These are phyloP conservation scores for Penicillium antarcticum DNA, from an alignment of 495 filamentous ascomycete genomes.

Conservation along the genomic window DNA sequence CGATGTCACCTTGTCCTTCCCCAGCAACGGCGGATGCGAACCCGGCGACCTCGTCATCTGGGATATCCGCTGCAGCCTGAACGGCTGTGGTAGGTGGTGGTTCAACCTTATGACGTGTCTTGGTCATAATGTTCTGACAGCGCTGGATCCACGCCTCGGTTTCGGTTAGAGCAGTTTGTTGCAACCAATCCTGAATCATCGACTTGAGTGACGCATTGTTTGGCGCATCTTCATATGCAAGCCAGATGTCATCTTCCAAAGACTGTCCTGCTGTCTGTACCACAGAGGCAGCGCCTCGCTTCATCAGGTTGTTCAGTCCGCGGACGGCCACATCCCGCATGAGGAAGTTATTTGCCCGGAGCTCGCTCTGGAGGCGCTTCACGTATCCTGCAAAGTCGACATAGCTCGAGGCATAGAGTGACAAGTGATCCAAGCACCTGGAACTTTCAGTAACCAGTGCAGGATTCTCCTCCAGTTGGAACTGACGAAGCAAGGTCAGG, in stretches of 20 bases:
- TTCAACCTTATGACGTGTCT: conserved; percentile 64
- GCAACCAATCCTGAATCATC: conserved; percentile 86
- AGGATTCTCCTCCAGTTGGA: conserved; percentile 72
- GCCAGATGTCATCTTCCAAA: conserved; percentile 90
- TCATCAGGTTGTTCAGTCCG: conserved; percentile 92
- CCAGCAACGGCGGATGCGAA: conserved; percentile 72
- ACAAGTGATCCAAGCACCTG: conserved; percentile 84
- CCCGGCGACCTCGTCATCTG: conserved; percentile 94
- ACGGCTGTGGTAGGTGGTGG: conserved; percentile 40
- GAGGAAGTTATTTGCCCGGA: conserved; percentile 61
- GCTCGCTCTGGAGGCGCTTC: conserved; percentile 69
- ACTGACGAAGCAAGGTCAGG: conserved; percentile 78
- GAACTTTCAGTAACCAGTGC: conserved; percentile 75
- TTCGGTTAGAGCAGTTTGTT: conserved; percentile 76
- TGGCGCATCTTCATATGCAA: conserved; percentile 74
- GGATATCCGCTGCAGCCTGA: conserved; percentile 66
- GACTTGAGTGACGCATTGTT: conserved; percentile 72
- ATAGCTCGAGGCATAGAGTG: conserved; percentile 83
- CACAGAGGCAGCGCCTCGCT: conserved; percentile 78
- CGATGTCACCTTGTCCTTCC: conserved; percentile 60
- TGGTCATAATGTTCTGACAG: conserved; percentile 84
- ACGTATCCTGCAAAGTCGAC: conserved; percentile 83
- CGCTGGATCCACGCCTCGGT: conserved; percentile 81
- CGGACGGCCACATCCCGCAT: conserved; percentile 80
- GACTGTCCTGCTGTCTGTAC: conserved; percentile 67